These are phyloP conservation scores for Aspergillus kassunensis DNA, from an alignment of 495 filamentous ascomycete genomes.

Conservation along the genomic window DNA sequence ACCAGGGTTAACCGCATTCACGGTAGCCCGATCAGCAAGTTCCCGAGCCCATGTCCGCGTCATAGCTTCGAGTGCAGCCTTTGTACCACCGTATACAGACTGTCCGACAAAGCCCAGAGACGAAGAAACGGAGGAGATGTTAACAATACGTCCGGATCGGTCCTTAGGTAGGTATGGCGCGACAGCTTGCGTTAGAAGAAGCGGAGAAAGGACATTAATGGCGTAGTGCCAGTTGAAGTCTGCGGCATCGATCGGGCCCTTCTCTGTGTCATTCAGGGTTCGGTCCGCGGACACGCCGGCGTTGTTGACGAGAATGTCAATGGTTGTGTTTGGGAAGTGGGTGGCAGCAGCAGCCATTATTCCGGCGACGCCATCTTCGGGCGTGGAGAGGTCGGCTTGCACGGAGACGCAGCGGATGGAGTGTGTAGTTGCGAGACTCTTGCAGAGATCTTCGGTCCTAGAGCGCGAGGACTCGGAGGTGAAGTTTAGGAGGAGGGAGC, in stretches of 20 bases:
- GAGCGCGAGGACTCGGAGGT: slow-evolving; percentile 54
- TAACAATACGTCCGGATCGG: slow-evolving; percentile 75
- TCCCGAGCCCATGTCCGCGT: slow-evolving; percentile 85
- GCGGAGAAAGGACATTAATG: slow-evolving; percentile 80
- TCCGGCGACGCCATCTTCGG: slow-evolving; percentile 26
- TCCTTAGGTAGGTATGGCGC: slow-evolving; percentile 67
- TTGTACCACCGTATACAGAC: slow-evolving; percentile 81
- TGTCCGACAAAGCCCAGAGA: slow-evolving; percentile 66
- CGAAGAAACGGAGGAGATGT: slow-evolving; percentile 68
- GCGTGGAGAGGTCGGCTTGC: slow-evolving; percentile 54
- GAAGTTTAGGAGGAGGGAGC: slow-evolving; percentile 65
- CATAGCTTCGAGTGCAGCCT: slow-evolving; percentile 89
- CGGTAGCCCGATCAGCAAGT: slow-evolving; percentile 70
- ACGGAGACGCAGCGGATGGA: slow-evolving; percentile 45
- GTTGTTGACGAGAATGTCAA: slow-evolving; percentile 90
- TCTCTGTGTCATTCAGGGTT: slow-evolving; percentile 51
- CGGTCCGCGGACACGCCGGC: slow-evolving; percentile 66
- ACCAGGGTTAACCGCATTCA: slow-evolving; percentile 86
- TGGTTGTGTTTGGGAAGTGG: slow-evolving; percentile 47
- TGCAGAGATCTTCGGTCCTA: slow-evolving; percentile 41
- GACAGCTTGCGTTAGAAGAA: slow-evolving; percentile 73
- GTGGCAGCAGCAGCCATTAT: slow-evolving; percentile 42
- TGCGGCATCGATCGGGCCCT: slow-evolving; percentile 41
- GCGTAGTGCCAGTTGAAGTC: slow-evolving; percentile 70
- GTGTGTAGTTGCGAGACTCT: slow-evolving; percentile 35